Conservation (phyloP, 768 basidiomycete genomes). For the Leccinum rimulosum region DNA sequence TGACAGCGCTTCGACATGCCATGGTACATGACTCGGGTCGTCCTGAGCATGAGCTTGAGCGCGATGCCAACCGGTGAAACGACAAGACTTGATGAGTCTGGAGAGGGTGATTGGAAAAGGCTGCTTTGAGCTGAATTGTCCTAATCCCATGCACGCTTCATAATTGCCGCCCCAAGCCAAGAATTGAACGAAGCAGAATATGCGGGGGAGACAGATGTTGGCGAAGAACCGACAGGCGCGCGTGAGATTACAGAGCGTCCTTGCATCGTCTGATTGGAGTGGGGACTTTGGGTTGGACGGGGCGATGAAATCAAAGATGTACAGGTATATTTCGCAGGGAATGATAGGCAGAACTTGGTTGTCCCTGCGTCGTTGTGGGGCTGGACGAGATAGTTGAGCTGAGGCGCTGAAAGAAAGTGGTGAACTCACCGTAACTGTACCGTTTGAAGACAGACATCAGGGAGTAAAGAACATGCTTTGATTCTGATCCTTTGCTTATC, state of each 20-base stretch:
- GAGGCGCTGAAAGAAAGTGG: background rate
- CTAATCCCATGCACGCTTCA: too few relatives aligned
- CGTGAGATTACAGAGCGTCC: background rate
- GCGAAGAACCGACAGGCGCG: background rate
- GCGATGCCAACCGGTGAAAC: background rate
- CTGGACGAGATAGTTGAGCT: background rate
- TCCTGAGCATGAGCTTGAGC: too few relatives aligned
- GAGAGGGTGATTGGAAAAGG: background rate
- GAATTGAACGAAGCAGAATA: background rate
- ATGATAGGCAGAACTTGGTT: background rate
- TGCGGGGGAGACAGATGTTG: background rate
- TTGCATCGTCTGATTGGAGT: background rate
- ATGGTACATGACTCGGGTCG: too few relatives aligned
- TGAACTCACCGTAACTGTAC: background rate
- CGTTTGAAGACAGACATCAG: background rate
- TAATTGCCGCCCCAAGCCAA: too few relatives aligned
- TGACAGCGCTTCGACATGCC: background rate
- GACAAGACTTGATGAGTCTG: background rate
- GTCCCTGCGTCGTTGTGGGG: too few relatives aligned
- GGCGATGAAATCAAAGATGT: background rate
- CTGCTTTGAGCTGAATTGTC: background rate
- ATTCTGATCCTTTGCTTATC: slow-evolving; percentile 7
- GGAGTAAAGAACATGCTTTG: slow-evolving; percentile 38
- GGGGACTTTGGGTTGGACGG: background rate
- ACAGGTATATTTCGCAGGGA: background rate